These are phyloP conservation scores for Amanita molliuscula DNA, from an alignment of 768 basidiomycete genomes.

Conservation along the genomic window DNA sequence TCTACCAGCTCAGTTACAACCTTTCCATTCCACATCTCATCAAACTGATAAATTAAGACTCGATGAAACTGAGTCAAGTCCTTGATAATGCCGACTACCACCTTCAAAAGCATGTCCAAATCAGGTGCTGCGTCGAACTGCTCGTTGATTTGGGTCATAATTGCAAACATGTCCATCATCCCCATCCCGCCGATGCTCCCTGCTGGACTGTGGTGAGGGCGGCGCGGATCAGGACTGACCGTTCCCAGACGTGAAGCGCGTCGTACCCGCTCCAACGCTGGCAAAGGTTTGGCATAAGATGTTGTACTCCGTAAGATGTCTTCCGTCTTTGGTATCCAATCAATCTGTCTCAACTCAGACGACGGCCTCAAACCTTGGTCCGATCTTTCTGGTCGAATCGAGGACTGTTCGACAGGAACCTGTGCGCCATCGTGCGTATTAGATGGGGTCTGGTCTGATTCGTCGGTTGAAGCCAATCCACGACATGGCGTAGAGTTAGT, in stretches of 20 bases:
- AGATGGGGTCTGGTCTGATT: neutral
- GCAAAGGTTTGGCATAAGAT: slow-evolving; percentile 53
- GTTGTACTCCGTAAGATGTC: slow-evolving; percentile 68
- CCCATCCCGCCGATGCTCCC: slow-evolving; percentile 26
- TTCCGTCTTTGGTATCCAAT: slow-evolving; percentile 39
- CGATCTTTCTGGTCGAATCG: neutral
- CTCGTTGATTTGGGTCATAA: slow-evolving; percentile 74
- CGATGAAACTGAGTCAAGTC: slow-evolving; percentile 78
- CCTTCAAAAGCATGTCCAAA: slow-evolving; percentile 58
- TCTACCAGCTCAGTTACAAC: slow-evolving; percentile 75
- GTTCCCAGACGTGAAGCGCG: slow-evolving; percentile 23
- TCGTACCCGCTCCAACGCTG: slow-evolving; percentile 59
- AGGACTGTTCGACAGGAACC: neutral
- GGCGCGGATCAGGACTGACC: slow-evolving; percentile 2
- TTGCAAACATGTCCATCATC: slow-evolving; percentile 75
- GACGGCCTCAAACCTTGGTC: neutral
- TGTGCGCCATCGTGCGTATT: neutral
- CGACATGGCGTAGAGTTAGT: neutral
- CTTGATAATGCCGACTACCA: slow-evolving; percentile 61
- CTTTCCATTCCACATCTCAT: slow-evolving; percentile 71
- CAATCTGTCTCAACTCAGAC: neutral
- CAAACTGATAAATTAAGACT: slow-evolving; percentile 76
- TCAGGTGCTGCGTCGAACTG: slow-evolving; percentile 60
- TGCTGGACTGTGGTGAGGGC: slow-evolving; percentile 11
- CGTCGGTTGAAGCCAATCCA: neutral